Percentiles rank a stretch among this genome's conserved stretches.
Conservation (phyloP, 768 basidiomycete species). For the Ephemerocybe angulata region DNA sequence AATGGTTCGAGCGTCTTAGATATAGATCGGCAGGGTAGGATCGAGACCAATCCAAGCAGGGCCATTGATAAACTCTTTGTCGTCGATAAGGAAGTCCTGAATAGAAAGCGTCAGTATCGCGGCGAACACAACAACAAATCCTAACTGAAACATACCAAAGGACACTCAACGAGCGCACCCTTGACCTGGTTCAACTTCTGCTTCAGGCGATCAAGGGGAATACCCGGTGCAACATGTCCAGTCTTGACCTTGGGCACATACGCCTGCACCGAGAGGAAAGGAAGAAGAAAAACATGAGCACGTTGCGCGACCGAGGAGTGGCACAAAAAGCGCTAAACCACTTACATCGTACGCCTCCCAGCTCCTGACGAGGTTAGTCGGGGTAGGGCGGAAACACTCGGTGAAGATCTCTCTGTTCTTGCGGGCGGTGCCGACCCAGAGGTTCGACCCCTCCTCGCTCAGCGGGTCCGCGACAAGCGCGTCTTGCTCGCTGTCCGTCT, state of each 20-base stretch:
- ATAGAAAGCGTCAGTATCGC: slow-evolving; percentile 8
- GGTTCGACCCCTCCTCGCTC: slow-evolving; percentile 47
- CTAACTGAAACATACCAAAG: slow-evolving; percentile 47
- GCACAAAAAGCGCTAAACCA: slow-evolving; percentile 11
- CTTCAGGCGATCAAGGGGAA: slow-evolving; percentile 71
- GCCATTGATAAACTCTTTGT: slow-evolving; percentile 66
- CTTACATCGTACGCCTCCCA: slow-evolving; percentile 79
- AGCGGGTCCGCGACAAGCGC: slow-evolving; percentile 75
- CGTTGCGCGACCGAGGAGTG: background rate
- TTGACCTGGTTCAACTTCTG: slow-evolving; percentile 63
- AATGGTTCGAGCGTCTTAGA: slow-evolving; percentile 38
- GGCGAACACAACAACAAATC: slow-evolving; percentile 4
- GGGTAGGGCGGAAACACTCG: slow-evolving; percentile 83
- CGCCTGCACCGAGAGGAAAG: no score
- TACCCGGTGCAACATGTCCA: slow-evolving; percentile 73
- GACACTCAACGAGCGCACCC: slow-evolving; percentile 74
- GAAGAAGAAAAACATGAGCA: background rate
- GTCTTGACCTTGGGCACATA: slow-evolving; percentile 75
- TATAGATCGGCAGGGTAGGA: slow-evolving; percentile 77
- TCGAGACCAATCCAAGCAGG: slow-evolving; percentile 72
- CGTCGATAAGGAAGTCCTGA: slow-evolving; percentile 83
- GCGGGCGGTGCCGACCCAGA: slow-evolving; percentile 71
- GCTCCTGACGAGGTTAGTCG: slow-evolving; percentile 73
- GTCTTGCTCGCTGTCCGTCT: slow-evolving; percentile 58
- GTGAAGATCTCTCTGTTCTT: slow-evolving; percentile 83